A percentile compares a stretch with the other conserved stretches of the same genome.
Evolutionary conservation across 306 rosid genomes (phyloP).

Genomic region (Corylus americana): DNA sequence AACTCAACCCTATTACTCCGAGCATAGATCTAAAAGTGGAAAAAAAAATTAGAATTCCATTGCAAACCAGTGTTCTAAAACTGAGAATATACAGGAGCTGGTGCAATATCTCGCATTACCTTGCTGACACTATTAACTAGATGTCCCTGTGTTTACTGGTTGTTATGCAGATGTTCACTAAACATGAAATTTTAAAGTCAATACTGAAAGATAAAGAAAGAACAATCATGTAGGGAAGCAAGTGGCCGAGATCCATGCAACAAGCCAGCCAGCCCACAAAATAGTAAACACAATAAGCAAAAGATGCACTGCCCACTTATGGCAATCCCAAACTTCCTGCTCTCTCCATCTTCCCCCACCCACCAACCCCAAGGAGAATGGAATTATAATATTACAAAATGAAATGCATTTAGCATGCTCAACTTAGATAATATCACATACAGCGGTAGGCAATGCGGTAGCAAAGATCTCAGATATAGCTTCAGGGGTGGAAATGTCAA

Average conservation of each 20-base stretch:
- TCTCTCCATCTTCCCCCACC: neutral
- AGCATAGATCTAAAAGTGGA: neutral
- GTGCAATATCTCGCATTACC: no score
- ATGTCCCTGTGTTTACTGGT: neutral
- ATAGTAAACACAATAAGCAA: neutral
- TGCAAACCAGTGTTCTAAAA: slow-evolving; percentile 4
- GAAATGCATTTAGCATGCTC: slow-evolving; percentile 1
- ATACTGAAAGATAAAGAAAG: neutral
- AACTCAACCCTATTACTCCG: neutral
- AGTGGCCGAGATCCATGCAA: neutral
- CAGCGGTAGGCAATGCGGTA: slow-evolving; percentile 75
- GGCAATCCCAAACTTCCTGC: no score
- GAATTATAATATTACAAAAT: neutral
- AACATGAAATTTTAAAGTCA: no score
- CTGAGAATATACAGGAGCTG: neutral
- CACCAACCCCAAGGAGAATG: neutral
- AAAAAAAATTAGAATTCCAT: neutral
- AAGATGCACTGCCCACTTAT: neutral
- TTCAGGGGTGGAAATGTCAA: slow-evolving; percentile 58
- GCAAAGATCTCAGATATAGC: slow-evolving; percentile 66
- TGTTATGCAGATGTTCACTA: neutral
- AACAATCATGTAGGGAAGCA: neutral
- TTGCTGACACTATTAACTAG: neutral
- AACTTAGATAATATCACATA: slow-evolving; percentile 41
- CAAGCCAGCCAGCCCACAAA: neutral